Evolutionary conservation across 345 rosid species (phyloP), one percentile per base, ranked within the genome.

Genomic region (Corchorus capsularis): DNA sequence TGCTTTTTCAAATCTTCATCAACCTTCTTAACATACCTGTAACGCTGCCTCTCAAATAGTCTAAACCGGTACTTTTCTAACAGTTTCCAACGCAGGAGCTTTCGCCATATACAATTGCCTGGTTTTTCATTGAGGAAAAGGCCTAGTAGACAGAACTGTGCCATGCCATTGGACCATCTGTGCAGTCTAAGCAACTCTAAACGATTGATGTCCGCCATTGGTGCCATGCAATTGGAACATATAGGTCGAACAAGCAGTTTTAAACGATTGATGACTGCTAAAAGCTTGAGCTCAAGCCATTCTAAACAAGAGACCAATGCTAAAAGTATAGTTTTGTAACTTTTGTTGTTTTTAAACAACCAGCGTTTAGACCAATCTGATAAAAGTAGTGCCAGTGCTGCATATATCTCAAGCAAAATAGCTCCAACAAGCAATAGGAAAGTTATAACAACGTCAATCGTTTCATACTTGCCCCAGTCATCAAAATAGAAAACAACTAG

Each of bases 371-470:
- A 34, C 60, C 60, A 65, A 45, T 82, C 80, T 6, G 80, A 77
- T 49, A 17, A 15, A 50, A 83, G 73, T 8, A 79, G 59, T 2
- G 4, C 17, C 2, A 69, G 43, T 5, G 74, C 70, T 41, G 78
- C 83, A 74, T 69, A 79, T 50, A 73, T 19, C 69, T 83, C 81
- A 32, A 83, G 68, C 70, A 72, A 5, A 57, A 79, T 62, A 2
- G 77, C 83, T 5, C 67, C 55, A 39, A 35, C 50, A 13, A 82
- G 79, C 63, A 83, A 49, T 1, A 77, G 12, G 34, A 27, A 79
- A 8, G 85, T 83, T 69, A 79, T 59, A 10, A 16, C n/a, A 17
- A 43, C 37, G 64, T 79, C 82, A 14, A 53, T 16, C 41, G 19
- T 57, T 39, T 46, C 22, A 69, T 79, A 73, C 13, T 71, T 15